Evolutionary conservation across 139 green algal species (phyloP).

Genomic region (Eudorina sp.): DNA sequence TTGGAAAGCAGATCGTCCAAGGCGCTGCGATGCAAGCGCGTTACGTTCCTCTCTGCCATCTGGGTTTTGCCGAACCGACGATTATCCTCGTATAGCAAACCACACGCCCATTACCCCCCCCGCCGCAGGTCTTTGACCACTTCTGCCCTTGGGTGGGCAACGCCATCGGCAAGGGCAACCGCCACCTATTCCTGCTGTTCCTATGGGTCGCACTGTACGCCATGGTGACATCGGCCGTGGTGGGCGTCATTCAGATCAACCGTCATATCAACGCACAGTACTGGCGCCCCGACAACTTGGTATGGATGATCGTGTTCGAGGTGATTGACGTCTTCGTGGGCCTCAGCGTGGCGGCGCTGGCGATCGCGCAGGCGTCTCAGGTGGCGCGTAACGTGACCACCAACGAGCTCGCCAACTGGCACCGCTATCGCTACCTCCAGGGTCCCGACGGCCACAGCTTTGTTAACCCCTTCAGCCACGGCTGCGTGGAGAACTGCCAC

Average conservation of each 20-base stretch:
- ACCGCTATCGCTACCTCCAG: slow-evolving; percentile 91
- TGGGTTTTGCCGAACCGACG: no score
- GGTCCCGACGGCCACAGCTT: slow-evolving; percentile 76
- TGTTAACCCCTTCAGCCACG: slow-evolving; percentile 77
- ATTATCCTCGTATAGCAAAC: no score
- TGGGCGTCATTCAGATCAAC: slow-evolving; percentile 70
- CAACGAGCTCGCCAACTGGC: slow-evolving; percentile 97
- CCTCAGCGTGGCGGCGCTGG: slow-evolving; percentile 86
- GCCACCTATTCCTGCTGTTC: slow-evolving; percentile 87
- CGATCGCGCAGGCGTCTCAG: slow-evolving; percentile 80
- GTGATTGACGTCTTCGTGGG: slow-evolving; percentile 86
- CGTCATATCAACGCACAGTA: slow-evolving; percentile 14
- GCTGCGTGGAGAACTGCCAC: slow-evolving; percentile 70
- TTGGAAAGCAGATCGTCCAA: no score
- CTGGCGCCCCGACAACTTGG: slow-evolving; percentile 21
- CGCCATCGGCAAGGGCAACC: slow-evolving; percentile 90
- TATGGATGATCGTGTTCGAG: slow-evolving; percentile 83
- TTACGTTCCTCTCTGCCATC: no score
- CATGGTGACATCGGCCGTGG: slow-evolving; percentile 64
- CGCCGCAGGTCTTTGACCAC: slow-evolving; percentile 92
- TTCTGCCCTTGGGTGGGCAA: slow-evolving; percentile 98
- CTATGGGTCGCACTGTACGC: slow-evolving; percentile 88
- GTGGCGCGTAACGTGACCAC: slow-evolving; percentile 95
- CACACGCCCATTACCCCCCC: no score
- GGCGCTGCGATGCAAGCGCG: no score